Evolutionary conservation across 2,329 filamentous ascomycete species (phyloP).

Genomic region (Dissoconium aciculare): DNA sequence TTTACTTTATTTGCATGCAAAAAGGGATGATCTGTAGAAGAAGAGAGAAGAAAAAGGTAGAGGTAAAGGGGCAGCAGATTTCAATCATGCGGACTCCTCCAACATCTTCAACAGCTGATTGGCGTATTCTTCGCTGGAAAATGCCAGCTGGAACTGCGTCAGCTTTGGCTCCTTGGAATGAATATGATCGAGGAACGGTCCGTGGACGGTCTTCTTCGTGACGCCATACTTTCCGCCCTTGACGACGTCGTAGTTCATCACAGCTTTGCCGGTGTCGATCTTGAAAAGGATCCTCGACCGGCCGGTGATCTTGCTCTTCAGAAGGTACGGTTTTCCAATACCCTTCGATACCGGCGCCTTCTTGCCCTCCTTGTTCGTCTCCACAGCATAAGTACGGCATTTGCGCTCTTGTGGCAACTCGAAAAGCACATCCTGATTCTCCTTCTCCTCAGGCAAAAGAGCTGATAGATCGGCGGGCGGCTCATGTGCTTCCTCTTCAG

Average conservation of each 20-base stretch:
- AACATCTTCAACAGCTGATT: slow-evolving; percentile 1
- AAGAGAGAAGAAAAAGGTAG: too few species aligned
- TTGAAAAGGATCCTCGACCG: slow-evolving; percentile 55
- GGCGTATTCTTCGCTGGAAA: background rate
- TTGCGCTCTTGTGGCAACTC: slow-evolving; percentile 45
- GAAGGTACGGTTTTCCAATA: slow-evolving; percentile 53
- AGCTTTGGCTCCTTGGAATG: slow-evolving; percentile 7
- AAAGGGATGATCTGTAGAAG: too few species aligned
- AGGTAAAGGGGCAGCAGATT: too few species aligned
- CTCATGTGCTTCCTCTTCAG: slow-evolving; percentile 18
- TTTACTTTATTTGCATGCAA: too few species aligned
- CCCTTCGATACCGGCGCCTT: slow-evolving; percentile 55
- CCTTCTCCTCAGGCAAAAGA: slow-evolving; percentile 43
- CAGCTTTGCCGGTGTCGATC: slow-evolving; percentile 24
- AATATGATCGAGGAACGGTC: slow-evolving; percentile 12
- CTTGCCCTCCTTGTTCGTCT: slow-evolving; percentile 36
- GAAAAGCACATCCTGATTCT: slow-evolving; percentile 55
- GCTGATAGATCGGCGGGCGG: slow-evolving; percentile 46
- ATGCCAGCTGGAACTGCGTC: slow-evolving; percentile 5
- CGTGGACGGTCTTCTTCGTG: slow-evolving; percentile 11
- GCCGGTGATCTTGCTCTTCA: slow-evolving; percentile 57
- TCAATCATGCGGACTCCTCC: background rate
- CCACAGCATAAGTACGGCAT: slow-evolving; percentile 27
- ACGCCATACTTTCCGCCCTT: slow-evolving; percentile 10
- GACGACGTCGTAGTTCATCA: slow-evolving; percentile 10